Evolutionary conservation across 768 basidiomycete genomes (phyloP), one percentile per base, ranked within the genome.

Genomic region (Russula compacta): DNA sequence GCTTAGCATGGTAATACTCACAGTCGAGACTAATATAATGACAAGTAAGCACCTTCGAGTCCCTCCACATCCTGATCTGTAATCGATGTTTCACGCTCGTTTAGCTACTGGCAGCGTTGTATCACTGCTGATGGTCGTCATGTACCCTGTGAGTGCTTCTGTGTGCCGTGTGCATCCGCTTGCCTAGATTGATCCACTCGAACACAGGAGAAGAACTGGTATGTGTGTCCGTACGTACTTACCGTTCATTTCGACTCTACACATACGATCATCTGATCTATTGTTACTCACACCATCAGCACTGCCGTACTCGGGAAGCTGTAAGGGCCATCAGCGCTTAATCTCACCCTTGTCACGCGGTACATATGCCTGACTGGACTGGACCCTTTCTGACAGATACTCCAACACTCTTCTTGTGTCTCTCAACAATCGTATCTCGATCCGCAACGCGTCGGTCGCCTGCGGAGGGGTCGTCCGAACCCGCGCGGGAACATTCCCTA

Each of bases 391-490:
- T 39, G 43, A 47, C 36, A 61, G 60, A 11, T 67, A 64, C 53
- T 65, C 69, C 15, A 71, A 71, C 59, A 71, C 70, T 0, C 62
- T 71, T 19, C 68, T 71, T 33, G 66, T 69, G 42, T 49, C 67
- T 3, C 63, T 71, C 60, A 70, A 70, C 48, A 63, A 63, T 29
- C 61, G 61, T 17, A 39, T 63, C 32, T 47, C 61, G 17, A 39
- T 63, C n/a, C 61, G 61, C 3, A 53, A 54, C 5, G 5, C 43
- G 15, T 21, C 8, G 8, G 36, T n/a, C 10, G 17, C 42, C 21
- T 19, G 9, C 11, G 7, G 33, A 24, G 40, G 33, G 2, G 4
- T 36, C 0, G 14, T 48, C 36, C 39, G 44, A 46, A 53, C 35
- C 5, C 29, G 21, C 0, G 49, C 8, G 0, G 29, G 8, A 24